These are phyloP conservation scores for Pestalotiopsis sp. DNA, from an alignment of 2,329 filamentous ascomycete genomes.

Conservation along the genomic window DNA sequence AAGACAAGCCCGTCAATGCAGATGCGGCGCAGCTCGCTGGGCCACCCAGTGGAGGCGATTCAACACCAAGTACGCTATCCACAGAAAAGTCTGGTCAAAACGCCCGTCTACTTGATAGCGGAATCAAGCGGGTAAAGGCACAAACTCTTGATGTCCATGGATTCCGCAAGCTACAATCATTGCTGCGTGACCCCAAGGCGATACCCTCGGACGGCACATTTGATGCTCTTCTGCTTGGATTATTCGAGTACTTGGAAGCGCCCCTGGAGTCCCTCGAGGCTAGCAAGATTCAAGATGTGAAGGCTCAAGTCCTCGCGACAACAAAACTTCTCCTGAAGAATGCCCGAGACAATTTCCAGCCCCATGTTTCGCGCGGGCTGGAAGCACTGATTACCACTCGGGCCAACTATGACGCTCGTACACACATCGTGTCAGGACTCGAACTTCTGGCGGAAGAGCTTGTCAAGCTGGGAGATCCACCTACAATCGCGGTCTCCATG, in stretches of 20 bases:
- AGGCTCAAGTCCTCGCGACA: conserved; percentile 74
- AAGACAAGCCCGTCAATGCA: conserved; percentile 64
- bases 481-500: conserved; percentile 61
- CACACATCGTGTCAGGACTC: conserved; percentile 74
- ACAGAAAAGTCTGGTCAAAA: conserved; percentile 61
- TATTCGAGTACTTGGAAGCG: conserved; percentile 74
- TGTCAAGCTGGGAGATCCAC: conserved; percentile 64
- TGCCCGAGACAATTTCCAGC: conserved; percentile 66
- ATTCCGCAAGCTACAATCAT: conserved; percentile 76
- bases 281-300: conserved; percentile 72
- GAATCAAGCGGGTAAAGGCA: conserved; percentile 71
- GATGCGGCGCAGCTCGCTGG: conserved; percentile 42
- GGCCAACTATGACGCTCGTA: conserved; percentile 66
- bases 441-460: conserved; percentile 76
- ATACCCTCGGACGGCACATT: conserved; percentile 70
- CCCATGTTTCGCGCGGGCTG: conserved; percentile 69
- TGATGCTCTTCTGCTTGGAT: conserved; percentile 65
- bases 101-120: conserved; percentile 69
- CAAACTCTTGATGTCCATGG: conserved; percentile 79
- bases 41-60: conserved; percentile 20
- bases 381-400: conserved; percentile 69
- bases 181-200: conserved; percentile 68
- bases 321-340: conserved; percentile 73
- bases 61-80: conserved; percentile 30
- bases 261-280: conserved; percentile 55